Conservation (phyloP, 2,329 filamentous ascomycete genomes). For the Hortaea sp. region DNA sequence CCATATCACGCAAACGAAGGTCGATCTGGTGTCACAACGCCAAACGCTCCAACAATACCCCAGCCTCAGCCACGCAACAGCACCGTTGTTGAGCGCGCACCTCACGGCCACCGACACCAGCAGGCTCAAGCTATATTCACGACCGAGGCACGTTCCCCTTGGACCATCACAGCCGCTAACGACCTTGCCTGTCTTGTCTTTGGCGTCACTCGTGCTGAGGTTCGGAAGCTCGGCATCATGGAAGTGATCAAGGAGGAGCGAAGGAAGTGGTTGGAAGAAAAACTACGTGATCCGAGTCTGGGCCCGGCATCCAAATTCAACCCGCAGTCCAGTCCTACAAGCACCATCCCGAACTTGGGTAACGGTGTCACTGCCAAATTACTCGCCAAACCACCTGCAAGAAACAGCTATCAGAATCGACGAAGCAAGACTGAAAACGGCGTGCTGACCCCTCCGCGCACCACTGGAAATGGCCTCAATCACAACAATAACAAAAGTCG, state of each 20-base stretch:
- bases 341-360: conserved; percentile 51
- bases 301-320: conserved; percentile 11
- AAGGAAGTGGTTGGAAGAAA: conserved; percentile 79
- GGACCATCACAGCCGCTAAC: conserved; percentile 93
- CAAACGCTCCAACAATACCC: conserved; percentile 11
- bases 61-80: conserved; percentile 24
- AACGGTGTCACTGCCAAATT: conserved; percentile 81
- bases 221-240: conserved; percentile 86
- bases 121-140: conserved; percentile 98
- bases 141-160: conserved; percentile 80
- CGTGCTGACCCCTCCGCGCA: conserved; percentile 34
- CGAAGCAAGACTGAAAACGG: conserved; percentile 58
- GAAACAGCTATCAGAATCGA: conserved; percentile 41
- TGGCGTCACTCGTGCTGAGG: conserved; percentile 93
- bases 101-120: conserved; percentile 80
- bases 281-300: conserved; percentile 56
- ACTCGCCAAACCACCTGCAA: conserved; percentile 67
- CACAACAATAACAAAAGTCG: conserved; percentile 68
- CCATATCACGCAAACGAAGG: conserved; percentile 59
- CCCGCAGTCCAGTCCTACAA: conserved; percentile 22
- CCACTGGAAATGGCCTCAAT: conserved; percentile 30
- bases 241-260: conserved; percentile 89
- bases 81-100: conserved; percentile 29
- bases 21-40: conserved; percentile 27
- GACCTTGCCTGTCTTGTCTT: conserved; percentile 96